These are phyloP conservation scores for Conticribra weissflogii DNA, from an alignment of 108 stramenopile species.

Conservation along the genomic window DNA sequence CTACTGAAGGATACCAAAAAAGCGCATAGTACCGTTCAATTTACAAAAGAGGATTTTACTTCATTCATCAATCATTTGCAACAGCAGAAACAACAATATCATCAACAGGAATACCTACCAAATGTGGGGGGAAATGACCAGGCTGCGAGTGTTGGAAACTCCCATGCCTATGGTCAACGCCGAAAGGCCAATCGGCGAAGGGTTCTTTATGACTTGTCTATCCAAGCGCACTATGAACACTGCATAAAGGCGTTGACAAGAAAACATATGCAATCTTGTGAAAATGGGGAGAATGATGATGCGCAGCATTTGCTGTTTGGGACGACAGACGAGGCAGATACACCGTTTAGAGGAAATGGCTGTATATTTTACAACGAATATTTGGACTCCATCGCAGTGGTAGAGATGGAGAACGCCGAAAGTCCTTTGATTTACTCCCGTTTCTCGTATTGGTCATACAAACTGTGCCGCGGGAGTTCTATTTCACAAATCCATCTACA, in stretches of 20 bases:
- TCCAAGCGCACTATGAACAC: slow-evolving; percentile 35
- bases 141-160: no score
- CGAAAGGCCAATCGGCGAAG: slow-evolving; percentile 27
- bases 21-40: slow-evolving; percentile 1
- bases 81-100: background rate
- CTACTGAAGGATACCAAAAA: background rate
- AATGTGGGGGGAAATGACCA: no score
- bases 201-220: slow-evolving; percentile 38
- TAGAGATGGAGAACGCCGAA: background rate
- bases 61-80: slow-evolving; percentile 8
- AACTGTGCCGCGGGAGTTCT: slow-evolving; percentile 23
- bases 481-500: slow-evolving; percentile 30
- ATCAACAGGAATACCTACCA: background rate
- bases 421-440: slow-evolving; percentile 14
- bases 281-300: no score
- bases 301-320: no score
- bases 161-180: no score
- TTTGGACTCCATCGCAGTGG: slow-evolving; percentile 13
- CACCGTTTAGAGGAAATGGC: no score
- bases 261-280: background rate
- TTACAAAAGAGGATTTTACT: slow-evolving; percentile 1
- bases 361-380: slow-evolving; percentile 42
- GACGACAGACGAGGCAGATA: no score
- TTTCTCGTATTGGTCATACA: slow-evolving; percentile 47
- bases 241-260: slow-evolving; percentile 1